phyloP scores from a whole-genome alignment of 1,139 yeast genomes.

The Suhomyces yuchorum region DNA sequence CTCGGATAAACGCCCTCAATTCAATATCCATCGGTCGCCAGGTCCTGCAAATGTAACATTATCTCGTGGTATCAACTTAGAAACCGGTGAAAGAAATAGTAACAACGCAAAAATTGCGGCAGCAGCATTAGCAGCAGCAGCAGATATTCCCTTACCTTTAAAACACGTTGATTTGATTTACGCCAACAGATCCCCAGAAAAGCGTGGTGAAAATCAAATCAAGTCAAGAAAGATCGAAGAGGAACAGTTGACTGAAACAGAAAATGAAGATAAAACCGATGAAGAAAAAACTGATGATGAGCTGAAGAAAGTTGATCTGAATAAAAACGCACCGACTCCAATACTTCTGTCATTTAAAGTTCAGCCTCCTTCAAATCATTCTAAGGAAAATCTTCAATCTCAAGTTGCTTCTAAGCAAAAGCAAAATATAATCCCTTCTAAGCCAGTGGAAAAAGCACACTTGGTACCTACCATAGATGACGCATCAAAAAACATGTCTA shows the following conservation, averaged over 20 bases:
- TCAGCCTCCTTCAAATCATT: not conserved
- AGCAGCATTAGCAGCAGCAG: constrained; percentile 73
- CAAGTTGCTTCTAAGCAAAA: not conserved
- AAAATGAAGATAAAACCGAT: constrained; percentile 22
- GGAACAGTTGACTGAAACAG: constrained; percentile 21
- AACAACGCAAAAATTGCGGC: constrained; percentile 66
- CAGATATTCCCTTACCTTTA: constrained; percentile 63
- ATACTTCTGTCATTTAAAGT: constrained; percentile 1
- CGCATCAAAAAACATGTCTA: not conserved
- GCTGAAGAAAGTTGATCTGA: not conserved
- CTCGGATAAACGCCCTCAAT: constrained; percentile 5
- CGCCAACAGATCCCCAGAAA: not conserved
- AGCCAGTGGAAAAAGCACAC: not conserved
- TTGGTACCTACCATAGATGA: not conserved
- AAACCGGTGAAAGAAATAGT: constrained; percentile 38
- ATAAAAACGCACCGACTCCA: not conserved
- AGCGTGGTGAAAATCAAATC: not conserved
- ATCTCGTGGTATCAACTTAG: constrained; percentile 44
- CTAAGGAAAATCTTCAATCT: not conserved
- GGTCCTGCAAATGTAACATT: constrained; percentile 53
- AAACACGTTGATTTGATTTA: constrained; percentile 14
- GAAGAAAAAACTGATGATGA: constrained; percentile 17
- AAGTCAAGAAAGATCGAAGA: constrained; percentile 13
- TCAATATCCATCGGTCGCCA: constrained; percentile 31
- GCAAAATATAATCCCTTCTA: not conserved